Percentiles rank a stretch among this genome's conserved stretches.
Conservation (phyloP, 495 filamentous ascomycete species). For the Glonium stellatum region DNA sequence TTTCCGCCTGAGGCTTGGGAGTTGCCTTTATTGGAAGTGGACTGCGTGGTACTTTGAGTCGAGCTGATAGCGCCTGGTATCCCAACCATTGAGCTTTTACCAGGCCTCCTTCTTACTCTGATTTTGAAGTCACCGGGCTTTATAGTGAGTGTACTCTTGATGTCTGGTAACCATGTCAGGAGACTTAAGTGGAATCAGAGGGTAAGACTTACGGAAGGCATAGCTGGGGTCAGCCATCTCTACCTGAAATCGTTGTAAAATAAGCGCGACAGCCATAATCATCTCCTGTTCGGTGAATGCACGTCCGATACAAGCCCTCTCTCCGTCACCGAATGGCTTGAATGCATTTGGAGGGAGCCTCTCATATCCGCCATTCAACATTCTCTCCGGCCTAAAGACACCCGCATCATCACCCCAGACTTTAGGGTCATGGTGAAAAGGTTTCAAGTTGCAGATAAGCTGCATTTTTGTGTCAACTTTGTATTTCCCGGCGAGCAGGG, state of each 20-base stretch:
- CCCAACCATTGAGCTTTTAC: not conserved
- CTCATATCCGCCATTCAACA: slow-evolving; percentile 11
- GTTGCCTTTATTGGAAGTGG: not conserved
- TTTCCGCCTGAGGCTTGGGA: not conserved
- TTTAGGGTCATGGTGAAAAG: slow-evolving; percentile 16
- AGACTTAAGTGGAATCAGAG: not conserved
- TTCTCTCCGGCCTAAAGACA: slow-evolving; percentile 12
- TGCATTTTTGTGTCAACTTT: not conserved
- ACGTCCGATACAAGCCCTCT: slow-evolving; percentile 16
- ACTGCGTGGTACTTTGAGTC: too few relatives aligned
- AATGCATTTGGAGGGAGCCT: slow-evolving; percentile 9
- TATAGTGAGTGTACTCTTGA: slow-evolving; percentile 10
- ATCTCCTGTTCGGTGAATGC: slow-evolving; percentile 15
- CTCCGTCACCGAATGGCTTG: slow-evolving; percentile 18
- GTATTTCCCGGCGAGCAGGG: slow-evolving; percentile 11
- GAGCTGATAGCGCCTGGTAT: not conserved
- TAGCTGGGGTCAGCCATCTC: slow-evolving; percentile 20
- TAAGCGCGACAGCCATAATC: slow-evolving; percentile 9
- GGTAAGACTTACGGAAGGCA: slow-evolving; percentile 1
- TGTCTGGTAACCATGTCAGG: not conserved
- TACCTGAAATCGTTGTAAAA: slow-evolving; percentile 17
- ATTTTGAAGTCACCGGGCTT: slow-evolving; percentile 21
- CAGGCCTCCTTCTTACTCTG: slow-evolving; percentile 2
- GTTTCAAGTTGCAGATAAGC: slow-evolving; percentile 5
- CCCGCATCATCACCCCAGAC: slow-evolving; percentile 21